Percentiles rank a stretch among this genome's conserved stretches.
Evolutionary conservation across 352 stramenopile species (phyloP).

Genomic region (Blastocystis sp.): DNA sequence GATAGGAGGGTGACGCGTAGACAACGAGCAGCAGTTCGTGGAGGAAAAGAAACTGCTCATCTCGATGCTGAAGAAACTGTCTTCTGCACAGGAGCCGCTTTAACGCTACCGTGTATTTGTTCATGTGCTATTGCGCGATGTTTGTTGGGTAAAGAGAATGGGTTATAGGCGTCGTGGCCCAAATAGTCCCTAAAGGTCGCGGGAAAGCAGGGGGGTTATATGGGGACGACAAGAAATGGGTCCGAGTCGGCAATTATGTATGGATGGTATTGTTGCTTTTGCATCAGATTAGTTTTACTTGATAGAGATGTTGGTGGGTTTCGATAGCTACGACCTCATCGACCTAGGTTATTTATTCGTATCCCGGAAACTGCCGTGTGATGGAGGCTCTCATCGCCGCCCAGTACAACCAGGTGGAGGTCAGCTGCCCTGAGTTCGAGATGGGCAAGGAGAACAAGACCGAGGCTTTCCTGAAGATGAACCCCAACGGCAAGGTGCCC

Average conservation of each 20-base stretch:
- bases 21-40: slow-evolving; percentile 45
- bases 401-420: slow-evolving; percentile 84
- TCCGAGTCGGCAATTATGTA: too few species aligned
- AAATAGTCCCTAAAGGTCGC: too few species aligned
- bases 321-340: too few species aligned
- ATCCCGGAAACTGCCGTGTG: slow-evolving; percentile 84
- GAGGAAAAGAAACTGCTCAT: slow-evolving; percentile 42
- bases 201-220: too few species aligned
- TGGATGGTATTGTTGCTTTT: too few species aligned
- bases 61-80: slow-evolving; percentile 28
- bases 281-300: too few species aligned
- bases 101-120: background rate
- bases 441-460: slow-evolving; percentile 76
- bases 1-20: background rate
- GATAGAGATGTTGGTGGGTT: too few species aligned
- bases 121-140: too few species aligned
- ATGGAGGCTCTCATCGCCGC: slow-evolving; percentile 90
- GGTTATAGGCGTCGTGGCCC: too few species aligned
- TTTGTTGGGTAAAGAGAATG: too few species aligned
- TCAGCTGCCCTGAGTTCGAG: slow-evolving; percentile 81
- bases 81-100: background rate
- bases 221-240: too few species aligned
- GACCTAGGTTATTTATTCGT: slow-evolving; percentile 81
- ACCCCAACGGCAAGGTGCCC: slow-evolving; percentile 83
- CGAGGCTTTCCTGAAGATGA: slow-evolving; percentile 80